phyloP scores from a whole-genome alignment of 2,329 filamentous ascomycete species.

The Pseudogymnoascus sp. region DNA sequence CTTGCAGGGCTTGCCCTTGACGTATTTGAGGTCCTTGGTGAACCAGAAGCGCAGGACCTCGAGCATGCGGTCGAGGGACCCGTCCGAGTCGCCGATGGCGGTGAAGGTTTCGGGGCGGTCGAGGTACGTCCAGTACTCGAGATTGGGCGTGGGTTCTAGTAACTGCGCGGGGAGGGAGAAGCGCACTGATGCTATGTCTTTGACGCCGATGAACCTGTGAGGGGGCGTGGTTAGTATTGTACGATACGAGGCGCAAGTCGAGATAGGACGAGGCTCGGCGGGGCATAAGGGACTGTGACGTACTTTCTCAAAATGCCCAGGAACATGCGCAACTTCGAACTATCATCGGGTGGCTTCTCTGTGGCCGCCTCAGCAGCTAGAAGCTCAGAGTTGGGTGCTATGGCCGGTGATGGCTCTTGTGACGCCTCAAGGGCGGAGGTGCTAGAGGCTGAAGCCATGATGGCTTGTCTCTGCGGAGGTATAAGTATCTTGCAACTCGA shows the following conservation, averaged over 20 bases:
- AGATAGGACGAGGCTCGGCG: background rate
- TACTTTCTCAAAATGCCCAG: constrained; percentile 82
- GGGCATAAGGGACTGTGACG: constrained; percentile 27
- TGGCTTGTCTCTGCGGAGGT: background rate
- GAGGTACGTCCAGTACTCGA: constrained; percentile 99
- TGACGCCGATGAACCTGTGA: constrained; percentile 82
- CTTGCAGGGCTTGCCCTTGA: constrained; percentile 97
- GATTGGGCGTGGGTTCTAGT: constrained; percentile 88
- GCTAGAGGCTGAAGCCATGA: background rate
- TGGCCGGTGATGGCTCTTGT: background rate
- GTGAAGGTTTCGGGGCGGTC: constrained; percentile 88
- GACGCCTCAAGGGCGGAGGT: background rate
- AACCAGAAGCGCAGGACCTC: constrained; percentile 96
- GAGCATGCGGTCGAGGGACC: constrained; percentile 86
- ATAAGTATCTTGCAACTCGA: background rate
- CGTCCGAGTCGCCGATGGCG: constrained; percentile 78
- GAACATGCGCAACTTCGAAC: constrained; percentile 83
- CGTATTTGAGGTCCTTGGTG: constrained; percentile 97
- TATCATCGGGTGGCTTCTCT: constrained; percentile 63
- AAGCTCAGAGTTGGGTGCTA: background rate
- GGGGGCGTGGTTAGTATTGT: background rate
- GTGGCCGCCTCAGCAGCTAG: constrained; percentile 13
- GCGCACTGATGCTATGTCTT: constrained; percentile 89
- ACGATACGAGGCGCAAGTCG: background rate
- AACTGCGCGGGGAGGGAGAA: constrained; percentile 95